Base-by-base conservation (phyloP, 2,329 filamentous ascomycete species). In the Aspergillus eucalypticola region DNA sequence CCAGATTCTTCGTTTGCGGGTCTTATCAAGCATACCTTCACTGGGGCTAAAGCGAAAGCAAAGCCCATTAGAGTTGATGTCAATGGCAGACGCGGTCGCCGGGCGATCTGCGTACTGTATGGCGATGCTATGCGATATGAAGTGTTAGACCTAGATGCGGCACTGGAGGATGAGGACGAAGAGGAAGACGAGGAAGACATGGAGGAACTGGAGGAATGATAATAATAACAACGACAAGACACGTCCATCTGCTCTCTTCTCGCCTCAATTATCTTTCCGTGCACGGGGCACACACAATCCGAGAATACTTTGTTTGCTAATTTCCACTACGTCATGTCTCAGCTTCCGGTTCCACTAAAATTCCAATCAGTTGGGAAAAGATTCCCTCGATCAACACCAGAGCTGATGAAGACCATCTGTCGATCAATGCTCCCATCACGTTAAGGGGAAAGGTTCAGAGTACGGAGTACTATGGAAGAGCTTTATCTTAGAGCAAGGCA, bases 21-120 rank as follows among this genome's bases (percentile, higher is more conserved):
- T 2, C 65, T 73, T n/a, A 61, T 82, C 15, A 72, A 76, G 25
- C 83, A 86, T 66, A 71, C 74, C 0, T 86, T 87, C 63, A 61
- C 72, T 23, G 39, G 39, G 2, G 39, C 23, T 8, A 32, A 35
- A 3, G 56, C 75, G 6, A 85, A 85, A 42, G 64, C 71, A 59
- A 75, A 72, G 44, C 84, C 85, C 0, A 59, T 80, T 21, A 75
- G 74, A 58, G 64, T 88, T 6, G 76, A 84, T 35, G 80, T 86
- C 2, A 87, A 87, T 66, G 85, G 84, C 19, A 75, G 84, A 10
- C 80, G 80, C 58, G 82, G 80, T 1, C 76, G 84, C 63, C 73
- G 83, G 60, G 80, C 82, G 3, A 76, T 84, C 19, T 81, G 84
- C 55, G 81, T 87, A 27, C 68, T 87, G 61, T 85, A 84, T 48